These are phyloP conservation scores for Pseudofabraea citricarpa DNA, from an alignment of 2,329 filamentous ascomycete species.

Conservation along the genomic window DNA sequence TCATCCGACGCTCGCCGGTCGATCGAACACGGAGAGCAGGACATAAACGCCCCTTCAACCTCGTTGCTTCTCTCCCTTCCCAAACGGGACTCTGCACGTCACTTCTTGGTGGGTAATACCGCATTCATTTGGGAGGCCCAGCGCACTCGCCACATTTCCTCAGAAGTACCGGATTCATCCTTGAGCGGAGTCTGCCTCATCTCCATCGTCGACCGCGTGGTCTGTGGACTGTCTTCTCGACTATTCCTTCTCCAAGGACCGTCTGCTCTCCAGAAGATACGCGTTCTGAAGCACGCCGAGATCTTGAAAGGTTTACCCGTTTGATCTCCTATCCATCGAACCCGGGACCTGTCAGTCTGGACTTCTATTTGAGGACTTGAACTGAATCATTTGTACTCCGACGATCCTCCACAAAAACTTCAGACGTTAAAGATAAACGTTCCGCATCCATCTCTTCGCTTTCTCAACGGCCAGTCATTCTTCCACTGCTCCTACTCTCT, in stretches of 20 bases:
- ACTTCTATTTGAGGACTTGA: constrained; percentile 19
- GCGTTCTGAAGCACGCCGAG: constrained; percentile 26
- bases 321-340: constrained; percentile 15
- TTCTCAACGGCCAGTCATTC: too few relatives aligned
- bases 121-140: constrained; percentile 25
- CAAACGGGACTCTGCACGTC: constrained; percentile 24
- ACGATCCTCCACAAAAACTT: constrained; percentile 14
- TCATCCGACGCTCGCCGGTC: constrained; percentile 23
- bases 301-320: constrained; percentile 15
- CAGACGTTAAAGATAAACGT: constrained; percentile 15
- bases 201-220: constrained; percentile 17
- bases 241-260: constrained; percentile 1
- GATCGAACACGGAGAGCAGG: constrained; percentile 26
- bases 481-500: too few relatives aligned
- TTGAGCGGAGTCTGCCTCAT: constrained; percentile 18
- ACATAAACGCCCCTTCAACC: constrained; percentile 19
- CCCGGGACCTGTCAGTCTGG: constrained; percentile 16
- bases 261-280: constrained; percentile 17
- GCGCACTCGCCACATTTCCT: constrained; percentile 21
- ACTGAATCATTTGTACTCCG: constrained; percentile 11
- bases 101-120: constrained; percentile 23
- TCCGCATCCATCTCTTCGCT: constrained; percentile 11
- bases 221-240: constrained; percentile 17
- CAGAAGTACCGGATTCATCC: constrained; percentile 17
- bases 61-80: constrained; percentile 16